Evolutionary conservation across 805 yeast species (phyloP).

Genomic region (Candida nemodendra): DNA sequence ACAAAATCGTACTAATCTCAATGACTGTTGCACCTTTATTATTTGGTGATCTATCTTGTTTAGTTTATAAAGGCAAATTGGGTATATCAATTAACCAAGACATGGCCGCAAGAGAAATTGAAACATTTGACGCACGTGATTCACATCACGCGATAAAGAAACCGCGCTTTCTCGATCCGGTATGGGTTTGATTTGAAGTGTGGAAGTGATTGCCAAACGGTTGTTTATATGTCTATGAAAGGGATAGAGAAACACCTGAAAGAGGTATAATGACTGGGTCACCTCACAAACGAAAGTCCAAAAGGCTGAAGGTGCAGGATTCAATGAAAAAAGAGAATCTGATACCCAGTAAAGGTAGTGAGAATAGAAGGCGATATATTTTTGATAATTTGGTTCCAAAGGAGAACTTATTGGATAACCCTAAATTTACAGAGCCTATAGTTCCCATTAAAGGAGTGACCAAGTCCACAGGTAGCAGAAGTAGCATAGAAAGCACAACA

Average conservation of each 20-base stretch:
- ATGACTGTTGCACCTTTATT: too few species aligned
- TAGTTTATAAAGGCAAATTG: too few species aligned
- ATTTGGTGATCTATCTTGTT: too few species aligned
- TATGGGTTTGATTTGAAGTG: slow-evolving; percentile 1
- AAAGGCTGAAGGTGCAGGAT: slow-evolving; percentile 4
- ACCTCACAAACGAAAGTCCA: slow-evolving; percentile 7
- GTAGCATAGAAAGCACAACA: too few species aligned
- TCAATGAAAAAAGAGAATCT: slow-evolving; percentile 9
- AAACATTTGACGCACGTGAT: slow-evolving; percentile 2
- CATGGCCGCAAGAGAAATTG: neutral
- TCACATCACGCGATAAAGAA: neutral
- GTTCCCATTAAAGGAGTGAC: slow-evolving; percentile 7
- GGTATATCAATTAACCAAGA: neutral
- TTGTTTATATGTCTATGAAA: too few species aligned
- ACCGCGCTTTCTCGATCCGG: neutral
- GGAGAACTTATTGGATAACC: slow-evolving; percentile 1
- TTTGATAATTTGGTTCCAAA: slow-evolving; percentile 8
- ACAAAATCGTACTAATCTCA: too few species aligned
- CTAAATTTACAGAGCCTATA: slow-evolving; percentile 13
- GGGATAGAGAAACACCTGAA: too few species aligned
- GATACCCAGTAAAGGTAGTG: slow-evolving; percentile 1
- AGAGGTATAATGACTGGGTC: slow-evolving; percentile 10
- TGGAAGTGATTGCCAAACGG: neutral
- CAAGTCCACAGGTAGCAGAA: slow-evolving; percentile 1
- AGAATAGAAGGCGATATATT: slow-evolving; percentile 6